Conservation (phyloP, 257 asterid genomes). For the Solanum ahanhuiri region DNA sequence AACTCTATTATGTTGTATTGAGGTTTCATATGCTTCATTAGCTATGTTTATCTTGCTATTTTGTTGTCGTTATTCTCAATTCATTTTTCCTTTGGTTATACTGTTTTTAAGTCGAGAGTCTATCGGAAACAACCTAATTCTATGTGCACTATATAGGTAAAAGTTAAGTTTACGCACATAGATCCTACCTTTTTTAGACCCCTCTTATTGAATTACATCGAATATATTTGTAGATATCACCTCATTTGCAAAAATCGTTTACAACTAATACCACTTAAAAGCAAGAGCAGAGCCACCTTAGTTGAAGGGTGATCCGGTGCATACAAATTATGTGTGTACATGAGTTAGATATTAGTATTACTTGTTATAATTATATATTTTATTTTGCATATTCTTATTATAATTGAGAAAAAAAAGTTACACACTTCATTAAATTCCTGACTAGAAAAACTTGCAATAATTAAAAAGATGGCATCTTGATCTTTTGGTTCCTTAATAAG, state of each 20-base stretch:
- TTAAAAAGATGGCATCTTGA: background rate
- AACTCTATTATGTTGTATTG: too few species aligned
- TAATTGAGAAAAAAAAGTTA: background rate
- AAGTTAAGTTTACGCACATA: background rate
- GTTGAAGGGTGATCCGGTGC: background rate
- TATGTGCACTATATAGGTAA: background rate
- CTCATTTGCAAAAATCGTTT: background rate
- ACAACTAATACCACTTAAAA: background rate
- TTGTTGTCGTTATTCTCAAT: too few species aligned
- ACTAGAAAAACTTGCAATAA: too few species aligned
- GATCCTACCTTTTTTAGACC: too few species aligned
- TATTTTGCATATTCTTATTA: too few species aligned
- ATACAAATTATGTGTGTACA: background rate
- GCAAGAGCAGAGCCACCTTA: background rate
- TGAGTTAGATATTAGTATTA: background rate
- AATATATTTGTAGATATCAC: too few species aligned
- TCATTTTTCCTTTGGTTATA: too few species aligned
- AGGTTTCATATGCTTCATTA: too few species aligned
- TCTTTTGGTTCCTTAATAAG: background rate
- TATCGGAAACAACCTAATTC: background rate
- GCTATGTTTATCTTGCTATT: background rate
- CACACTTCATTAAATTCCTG: too few species aligned
- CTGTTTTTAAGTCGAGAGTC: accelerated
- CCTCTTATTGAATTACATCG: too few species aligned
- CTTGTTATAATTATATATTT: too few species aligned